Evolutionary conservation across 352 stramenopile genomes (phyloP), one percentile per base, ranked within the genome.

Genomic region (Globisporangium apiculatum): DNA sequence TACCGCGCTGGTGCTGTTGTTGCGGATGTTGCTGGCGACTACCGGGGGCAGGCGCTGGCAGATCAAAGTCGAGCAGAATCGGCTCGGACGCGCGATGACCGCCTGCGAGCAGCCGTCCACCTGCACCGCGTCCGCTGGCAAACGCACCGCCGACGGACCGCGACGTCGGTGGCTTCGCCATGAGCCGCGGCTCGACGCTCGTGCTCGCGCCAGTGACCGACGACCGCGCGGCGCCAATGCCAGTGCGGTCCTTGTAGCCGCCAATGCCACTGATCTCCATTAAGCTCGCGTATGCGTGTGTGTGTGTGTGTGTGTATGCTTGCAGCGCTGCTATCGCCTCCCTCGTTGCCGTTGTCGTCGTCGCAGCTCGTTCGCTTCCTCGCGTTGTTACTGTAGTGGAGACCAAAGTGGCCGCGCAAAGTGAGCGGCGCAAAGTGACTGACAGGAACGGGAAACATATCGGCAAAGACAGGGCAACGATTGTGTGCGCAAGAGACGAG

Each of bases 181-280:
- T 5, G 35, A 53, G 38, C 7, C 18, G 37, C 37, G 18, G 24
- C 24, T 42, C 35, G 2, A 3, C 17, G 18, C 5, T 45, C 0
- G 14, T 7, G 35, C 36, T 58, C 43, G 15, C 18, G 5, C 37
- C 50, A 7, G 46, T 38, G 18, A 43, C 37, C 6, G 55, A 61
- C 10, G 48, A 43, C 12, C 55, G 47, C 17, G 36, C 45, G 7
- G 51, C 47, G 38, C 18, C 18, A 7, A 42, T 14, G 5, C n/a
- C 35, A 31, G 14, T 15, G 15, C 48, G 37, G 55, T 49, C 47
- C 0, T 47, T 17, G 38, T 55, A 61, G 38, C 55, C 55, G 18
- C 55, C 55, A n/a, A 61, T 61, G 17, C 17, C 55, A 38, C 55
- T 54, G 55, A 61, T 50, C 48, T 61, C 55, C 55, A 61, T 61